These are phyloP conservation scores for Macaranga tanarius DNA, from an alignment of 441 rosid genomes.

Conservation along the genomic window DNA sequence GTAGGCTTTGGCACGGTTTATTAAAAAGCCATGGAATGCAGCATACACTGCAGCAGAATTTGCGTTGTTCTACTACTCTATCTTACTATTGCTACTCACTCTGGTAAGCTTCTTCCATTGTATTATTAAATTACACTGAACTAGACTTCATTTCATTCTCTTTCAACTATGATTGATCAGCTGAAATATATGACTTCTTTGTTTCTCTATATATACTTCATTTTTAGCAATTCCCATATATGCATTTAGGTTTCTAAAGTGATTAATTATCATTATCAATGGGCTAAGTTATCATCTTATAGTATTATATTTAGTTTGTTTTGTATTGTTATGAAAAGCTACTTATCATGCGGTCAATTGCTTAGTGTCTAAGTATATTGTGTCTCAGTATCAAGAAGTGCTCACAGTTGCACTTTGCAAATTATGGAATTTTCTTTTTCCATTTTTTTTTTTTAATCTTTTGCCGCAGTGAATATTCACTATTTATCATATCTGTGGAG, in stretches of 20 bases:
- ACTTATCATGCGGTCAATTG: not conserved
- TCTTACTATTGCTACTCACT: constrained; percentile 37
- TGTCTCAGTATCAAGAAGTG: not conserved
- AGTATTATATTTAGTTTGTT: not conserved
- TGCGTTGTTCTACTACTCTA: constrained; percentile 32
- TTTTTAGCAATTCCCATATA: no score
- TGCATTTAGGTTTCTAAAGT: no score
- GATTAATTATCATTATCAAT: not conserved
- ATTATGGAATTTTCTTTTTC: not conserved
- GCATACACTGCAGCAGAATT: constrained; percentile 21
- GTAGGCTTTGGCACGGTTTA: not conserved
- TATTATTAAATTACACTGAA: no score
- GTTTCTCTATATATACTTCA: not conserved
- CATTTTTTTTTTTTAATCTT: no score
- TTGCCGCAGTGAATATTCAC: constrained; percentile 6
- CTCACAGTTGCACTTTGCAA: not conserved
- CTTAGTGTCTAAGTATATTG: constrained; percentile 14
- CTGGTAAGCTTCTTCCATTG: constrained; percentile 40
- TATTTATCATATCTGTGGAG: not conserved
- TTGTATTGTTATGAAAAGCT: not conserved
- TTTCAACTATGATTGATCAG: no score
- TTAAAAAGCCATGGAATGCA: constrained; percentile 30
- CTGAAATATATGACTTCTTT: not conserved
- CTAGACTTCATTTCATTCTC: not conserved
- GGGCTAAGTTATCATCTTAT: not conserved